phyloP scores from a whole-genome alignment of 2,329 filamentous ascomycete genomes.

The Pestalotiopsis sp. region DNA sequence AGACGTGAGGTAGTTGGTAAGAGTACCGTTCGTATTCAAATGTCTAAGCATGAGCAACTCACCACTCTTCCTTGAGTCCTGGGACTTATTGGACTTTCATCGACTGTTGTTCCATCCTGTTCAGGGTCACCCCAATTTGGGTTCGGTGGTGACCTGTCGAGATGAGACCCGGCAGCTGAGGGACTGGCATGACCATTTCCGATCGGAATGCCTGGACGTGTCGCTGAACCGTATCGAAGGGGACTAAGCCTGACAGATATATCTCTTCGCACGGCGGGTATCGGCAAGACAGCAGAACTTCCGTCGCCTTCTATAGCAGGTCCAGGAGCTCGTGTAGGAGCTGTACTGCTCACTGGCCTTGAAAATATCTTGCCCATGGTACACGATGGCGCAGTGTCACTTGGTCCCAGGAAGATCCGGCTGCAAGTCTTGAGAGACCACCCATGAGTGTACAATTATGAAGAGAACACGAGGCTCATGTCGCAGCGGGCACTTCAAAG shows the following conservation, averaged over 20 bases:
- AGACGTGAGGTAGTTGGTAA: neutral
- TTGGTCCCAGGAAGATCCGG: too few relatives aligned
- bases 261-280: neutral
- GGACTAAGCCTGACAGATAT: neutral
- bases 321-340: neutral
- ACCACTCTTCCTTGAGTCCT: neutral
- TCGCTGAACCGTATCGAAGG: neutral
- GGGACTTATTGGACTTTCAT: neutral
- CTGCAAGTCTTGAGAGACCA: too few relatives aligned
- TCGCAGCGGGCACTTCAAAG: too few relatives aligned
- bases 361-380: slow-evolving; percentile 2
- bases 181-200: neutral
- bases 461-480: too few relatives aligned
- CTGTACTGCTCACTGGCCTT: neutral
- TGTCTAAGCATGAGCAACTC: neutral
- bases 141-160: neutral
- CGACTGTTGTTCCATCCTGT: neutral
- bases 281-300: neutral
- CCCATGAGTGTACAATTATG: too few relatives aligned
- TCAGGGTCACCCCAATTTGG: neutral
- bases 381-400: neutral
- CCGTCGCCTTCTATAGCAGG: neutral
- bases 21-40: neutral
- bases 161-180: neutral
- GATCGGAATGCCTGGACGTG: neutral